Evolutionary conservation across 139 green algal species (phyloP).

Genomic region (Coelastrella sp.): DNA sequence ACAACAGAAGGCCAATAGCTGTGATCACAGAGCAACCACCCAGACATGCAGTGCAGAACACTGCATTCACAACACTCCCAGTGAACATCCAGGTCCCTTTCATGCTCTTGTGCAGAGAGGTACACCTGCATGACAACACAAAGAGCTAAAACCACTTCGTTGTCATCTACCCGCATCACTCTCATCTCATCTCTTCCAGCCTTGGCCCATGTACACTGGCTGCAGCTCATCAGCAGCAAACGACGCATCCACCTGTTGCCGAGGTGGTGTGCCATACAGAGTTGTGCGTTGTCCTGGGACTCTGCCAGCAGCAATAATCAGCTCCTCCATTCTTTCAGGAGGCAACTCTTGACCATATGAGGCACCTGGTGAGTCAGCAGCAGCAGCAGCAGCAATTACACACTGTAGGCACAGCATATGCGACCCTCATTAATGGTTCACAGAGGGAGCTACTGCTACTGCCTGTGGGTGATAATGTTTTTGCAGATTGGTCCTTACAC

Average conservation of each 20-base stretch:
- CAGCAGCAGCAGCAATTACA: not conserved
- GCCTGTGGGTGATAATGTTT: no score
- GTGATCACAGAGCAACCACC: no score
- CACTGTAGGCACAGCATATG: not conserved
- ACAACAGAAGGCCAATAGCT: no score
- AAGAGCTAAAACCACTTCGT: not conserved
- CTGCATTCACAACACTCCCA: no score
- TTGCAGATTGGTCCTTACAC: no score
- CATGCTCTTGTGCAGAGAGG: no score
- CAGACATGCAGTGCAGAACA: no score
- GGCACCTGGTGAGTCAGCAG: slow-evolving; percentile 63
- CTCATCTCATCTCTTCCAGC: not conserved
- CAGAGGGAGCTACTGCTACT: not conserved
- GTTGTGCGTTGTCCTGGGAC: slow-evolving; percentile 80
- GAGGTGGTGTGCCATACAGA: slow-evolving; percentile 69
- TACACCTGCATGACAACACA: no score
- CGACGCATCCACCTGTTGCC: slow-evolving; percentile 42
- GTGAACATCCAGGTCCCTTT: no score
- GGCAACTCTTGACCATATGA: slow-evolving; percentile 83
- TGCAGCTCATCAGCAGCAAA: slow-evolving; percentile 20
- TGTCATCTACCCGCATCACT: not conserved
- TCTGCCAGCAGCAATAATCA: slow-evolving; percentile 76
- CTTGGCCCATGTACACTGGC: slow-evolving; percentile 15
- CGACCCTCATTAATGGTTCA: not conserved
- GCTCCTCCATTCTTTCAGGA: slow-evolving; percentile 71